Evolutionary conservation across 192 early-diverging fungal species (phyloP), one percentile per base, ranked within the genome.

Genomic region (Coemansia aciculifera): DNA sequence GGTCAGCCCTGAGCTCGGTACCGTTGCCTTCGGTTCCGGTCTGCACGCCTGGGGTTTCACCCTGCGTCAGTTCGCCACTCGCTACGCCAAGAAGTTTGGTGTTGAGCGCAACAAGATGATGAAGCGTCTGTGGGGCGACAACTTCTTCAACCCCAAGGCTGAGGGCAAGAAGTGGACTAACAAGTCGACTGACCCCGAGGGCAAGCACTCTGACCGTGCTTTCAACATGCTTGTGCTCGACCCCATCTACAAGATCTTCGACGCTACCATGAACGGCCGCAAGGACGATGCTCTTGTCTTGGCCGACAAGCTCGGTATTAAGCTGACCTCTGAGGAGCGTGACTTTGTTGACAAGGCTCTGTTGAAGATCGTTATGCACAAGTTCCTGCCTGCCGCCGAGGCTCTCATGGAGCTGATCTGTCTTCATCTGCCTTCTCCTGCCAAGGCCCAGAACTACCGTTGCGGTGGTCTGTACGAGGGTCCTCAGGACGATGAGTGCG

Each of bases 1-100:
- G 85, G 94, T 99, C 63, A 93, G 91, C 86, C 95, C 97, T 65
- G 95, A 96, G 74, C 73, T 88, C 71, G 97, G 97, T 66, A 97
- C 95, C 71, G 95, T 99, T 68, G 93, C 94, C 66, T 99, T 99
- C 76, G 95, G 92, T 66, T 99, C 97, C 52, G 95, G 95, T 89
- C 94, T 97, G 71, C 95, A 97, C 88, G 97, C 93, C 65, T 99
- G 97, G 97, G 95, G 91, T 78, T 99, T 99, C 90, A 97, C 95
- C 66, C 94, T 99, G 72, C 93, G 95, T 76, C 95, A 97, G 87
- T 97, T 99, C 65, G 94, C 97, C 72, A 81, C 87, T 64, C 92
- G 93, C 69, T 99, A 99, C 84, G 85, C 95, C 81, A 94, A 96
- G 90, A 99, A 96, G 91, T 95, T 97, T 64, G 95, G 95, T 90